These are phyloP conservation scores for Saccharata proteae DNA, from an alignment of 2,329 filamentous ascomycete genomes.

Conservation along the genomic window DNA sequence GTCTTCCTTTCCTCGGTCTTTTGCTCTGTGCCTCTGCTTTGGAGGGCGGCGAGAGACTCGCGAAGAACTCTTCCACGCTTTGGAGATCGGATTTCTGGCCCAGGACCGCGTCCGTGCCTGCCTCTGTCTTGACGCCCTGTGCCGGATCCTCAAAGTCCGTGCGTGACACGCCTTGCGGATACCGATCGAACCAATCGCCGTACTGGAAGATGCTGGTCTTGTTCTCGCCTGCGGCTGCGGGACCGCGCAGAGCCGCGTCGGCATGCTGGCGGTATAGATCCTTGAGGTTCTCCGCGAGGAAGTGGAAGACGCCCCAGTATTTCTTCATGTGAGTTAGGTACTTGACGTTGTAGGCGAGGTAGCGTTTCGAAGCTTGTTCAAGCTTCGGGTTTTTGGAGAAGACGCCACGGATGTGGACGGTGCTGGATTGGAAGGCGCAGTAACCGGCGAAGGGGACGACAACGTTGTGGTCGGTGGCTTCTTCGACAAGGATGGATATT, in stretches of 20 bases:
- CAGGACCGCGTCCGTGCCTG: constrained; percentile 74
- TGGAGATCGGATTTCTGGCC: constrained; percentile 84
- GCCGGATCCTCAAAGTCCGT: constrained; percentile 72
- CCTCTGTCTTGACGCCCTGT: constrained; percentile 56
- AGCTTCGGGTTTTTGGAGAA: constrained; percentile 72
- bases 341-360: constrained; percentile 76
- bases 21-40: constrained; percentile 22
- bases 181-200: constrained; percentile 93
- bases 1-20: constrained; percentile 5
- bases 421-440: constrained; percentile 84
- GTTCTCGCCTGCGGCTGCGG: constrained; percentile 20
- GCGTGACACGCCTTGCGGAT: constrained; percentile 81
- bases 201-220: constrained; percentile 66
- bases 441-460: constrained; percentile 91
- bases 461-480: constrained; percentile 67
- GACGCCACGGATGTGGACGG: constrained; percentile 85
- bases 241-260: constrained; percentile 63
- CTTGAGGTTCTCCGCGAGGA: constrained; percentile 85
- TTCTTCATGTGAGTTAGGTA: constrained; percentile 92
- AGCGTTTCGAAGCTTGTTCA: constrained; percentile 67
- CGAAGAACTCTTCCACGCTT: constrained; percentile 90
- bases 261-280: constrained; percentile 77
- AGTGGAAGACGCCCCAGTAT: constrained; percentile 98
- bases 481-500: constrained; percentile 73
- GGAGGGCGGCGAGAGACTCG: constrained; percentile 55